These are phyloP conservation scores for Hypoxylon sp. DNA, from an alignment of 2,329 filamentous ascomycete genomes.

Conservation along the genomic window DNA sequence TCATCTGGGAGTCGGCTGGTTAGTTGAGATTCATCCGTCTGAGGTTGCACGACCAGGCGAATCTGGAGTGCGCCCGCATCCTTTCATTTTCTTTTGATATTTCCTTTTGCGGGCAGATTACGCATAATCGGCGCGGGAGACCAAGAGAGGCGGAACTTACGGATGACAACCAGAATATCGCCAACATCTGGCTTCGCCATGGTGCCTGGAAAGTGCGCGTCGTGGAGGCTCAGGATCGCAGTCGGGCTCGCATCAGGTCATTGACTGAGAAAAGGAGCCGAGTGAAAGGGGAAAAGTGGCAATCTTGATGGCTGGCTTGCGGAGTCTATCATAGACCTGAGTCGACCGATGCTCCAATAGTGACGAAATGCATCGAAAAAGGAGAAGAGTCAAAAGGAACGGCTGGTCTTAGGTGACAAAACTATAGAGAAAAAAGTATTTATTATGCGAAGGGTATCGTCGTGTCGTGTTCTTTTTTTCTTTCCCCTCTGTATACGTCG, in stretches of 20 bases:
- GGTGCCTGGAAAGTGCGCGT: slow-evolving; percentile 29
- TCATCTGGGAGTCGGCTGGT: slow-evolving; percentile 55
- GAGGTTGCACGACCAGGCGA: slow-evolving; percentile 15
- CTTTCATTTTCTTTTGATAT: neutral
- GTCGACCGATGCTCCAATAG: slow-evolving; percentile 39
- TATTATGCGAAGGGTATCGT: slow-evolving; percentile 18
- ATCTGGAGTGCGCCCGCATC: neutral
- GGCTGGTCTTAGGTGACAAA: neutral
- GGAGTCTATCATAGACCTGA: slow-evolving; percentile 38
- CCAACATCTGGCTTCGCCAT: slow-evolving; percentile 68
- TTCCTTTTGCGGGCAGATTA: slow-evolving; percentile 1
- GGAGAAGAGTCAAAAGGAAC: neutral
- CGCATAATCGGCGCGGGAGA: slow-evolving; percentile 7
- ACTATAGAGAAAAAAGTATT: slow-evolving; percentile 26
- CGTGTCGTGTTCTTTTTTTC: slow-evolving; percentile 20
- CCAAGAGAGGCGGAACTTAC: slow-evolving; percentile 58
- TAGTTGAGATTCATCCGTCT: slow-evolving; percentile 10
- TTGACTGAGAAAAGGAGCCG: slow-evolving; percentile 17
- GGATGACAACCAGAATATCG: slow-evolving; percentile 74
- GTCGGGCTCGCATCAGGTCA: slow-evolving; percentile 16
- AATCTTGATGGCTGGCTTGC: slow-evolving; percentile 23
- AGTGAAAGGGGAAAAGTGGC: slow-evolving; percentile 22
- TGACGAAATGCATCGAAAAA: slow-evolving; percentile 37
- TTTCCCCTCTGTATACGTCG: slow-evolving; percentile 18
- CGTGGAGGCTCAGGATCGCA: slow-evolving; percentile 13